Conservation (phyloP, 75 land plant species). For the Sequoiadendron giganteum region DNA sequence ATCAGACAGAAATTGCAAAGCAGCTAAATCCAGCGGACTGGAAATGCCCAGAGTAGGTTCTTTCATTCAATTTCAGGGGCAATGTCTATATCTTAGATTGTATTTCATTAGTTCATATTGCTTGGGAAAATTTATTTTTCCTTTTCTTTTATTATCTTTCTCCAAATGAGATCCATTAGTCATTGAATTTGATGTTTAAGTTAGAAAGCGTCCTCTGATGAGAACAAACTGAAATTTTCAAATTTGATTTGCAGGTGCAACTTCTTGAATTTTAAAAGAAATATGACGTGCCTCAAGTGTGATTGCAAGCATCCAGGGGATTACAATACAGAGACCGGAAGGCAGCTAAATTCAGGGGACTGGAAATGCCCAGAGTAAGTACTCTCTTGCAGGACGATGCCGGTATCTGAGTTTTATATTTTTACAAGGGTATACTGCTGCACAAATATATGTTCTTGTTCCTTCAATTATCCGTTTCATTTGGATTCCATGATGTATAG, state of each 20-base stretch:
- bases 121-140: background rate
- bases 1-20: background rate
- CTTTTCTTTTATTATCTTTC: background rate
- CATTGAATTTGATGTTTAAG: background rate
- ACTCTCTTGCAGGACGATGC: background rate
- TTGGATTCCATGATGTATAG: background rate
- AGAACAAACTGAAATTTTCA: background rate
- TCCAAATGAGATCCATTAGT: background rate
- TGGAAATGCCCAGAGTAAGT: constrained; percentile 45
- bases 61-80: background rate
- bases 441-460: constrained; percentile 9
- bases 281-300: constrained; percentile 33
- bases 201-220: background rate
- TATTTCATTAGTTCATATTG: constrained; percentile 6
- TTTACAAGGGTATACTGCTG: constrained; percentile 4
- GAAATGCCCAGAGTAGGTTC: constrained; percentile 38
- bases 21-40: constrained; percentile 35
- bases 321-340: background rate
- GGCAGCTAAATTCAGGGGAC: constrained; percentile 30
- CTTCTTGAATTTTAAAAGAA: constrained; percentile 38
- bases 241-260: constrained; percentile 24
- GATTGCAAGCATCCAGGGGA: constrained; percentile 18
- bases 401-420: background rate
- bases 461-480: background rate
- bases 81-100: background rate